Conservation (phyloP, 108 stramenopile species). For the Skeletonema marinoi region DNA sequence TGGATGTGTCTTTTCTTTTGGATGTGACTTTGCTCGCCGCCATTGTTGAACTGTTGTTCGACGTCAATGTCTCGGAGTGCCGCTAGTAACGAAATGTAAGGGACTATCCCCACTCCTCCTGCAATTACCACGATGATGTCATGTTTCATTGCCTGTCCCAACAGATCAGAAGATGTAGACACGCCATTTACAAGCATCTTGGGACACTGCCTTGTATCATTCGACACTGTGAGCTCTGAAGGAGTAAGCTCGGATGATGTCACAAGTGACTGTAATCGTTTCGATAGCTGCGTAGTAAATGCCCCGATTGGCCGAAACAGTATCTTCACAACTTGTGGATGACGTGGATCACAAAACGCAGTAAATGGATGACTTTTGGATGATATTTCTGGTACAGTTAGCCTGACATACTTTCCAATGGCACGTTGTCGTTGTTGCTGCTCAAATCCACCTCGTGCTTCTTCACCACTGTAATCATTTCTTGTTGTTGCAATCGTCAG, state of each 20-base stretch:
- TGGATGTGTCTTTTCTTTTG: slow-evolving; percentile 2
- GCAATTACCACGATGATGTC: slow-evolving; percentile 32
- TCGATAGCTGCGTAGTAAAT: slow-evolving; percentile 27
- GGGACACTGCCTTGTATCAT: background rate
- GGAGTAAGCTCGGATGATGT: slow-evolving; percentile 3
- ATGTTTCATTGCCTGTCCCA: slow-evolving; percentile 18
- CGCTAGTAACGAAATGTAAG: slow-evolving; percentile 32
- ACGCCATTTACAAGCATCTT: slow-evolving; percentile 30
- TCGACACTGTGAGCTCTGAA: background rate
- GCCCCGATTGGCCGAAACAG: slow-evolving; percentile 20
- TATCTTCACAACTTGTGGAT: slow-evolving; percentile 8
- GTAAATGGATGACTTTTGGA: slow-evolving; percentile 30
- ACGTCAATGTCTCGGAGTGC: background rate
- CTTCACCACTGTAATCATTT: background rate
- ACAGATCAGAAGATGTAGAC: background rate
- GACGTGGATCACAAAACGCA: background rate
- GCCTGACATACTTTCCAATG: slow-evolving; percentile 21
- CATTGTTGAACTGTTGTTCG: background rate
- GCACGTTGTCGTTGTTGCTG: background rate
- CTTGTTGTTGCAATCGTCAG: background rate
- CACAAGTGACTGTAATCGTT: background rate
- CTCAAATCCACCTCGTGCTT: background rate
- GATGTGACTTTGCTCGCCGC: background rate
- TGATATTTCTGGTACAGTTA: slow-evolving; percentile 26
- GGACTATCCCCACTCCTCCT: slow-evolving; percentile 32